These are phyloP conservation scores for Mycena maculata DNA, from an alignment of 768 basidiomycete species.

Conservation along the genomic window DNA sequence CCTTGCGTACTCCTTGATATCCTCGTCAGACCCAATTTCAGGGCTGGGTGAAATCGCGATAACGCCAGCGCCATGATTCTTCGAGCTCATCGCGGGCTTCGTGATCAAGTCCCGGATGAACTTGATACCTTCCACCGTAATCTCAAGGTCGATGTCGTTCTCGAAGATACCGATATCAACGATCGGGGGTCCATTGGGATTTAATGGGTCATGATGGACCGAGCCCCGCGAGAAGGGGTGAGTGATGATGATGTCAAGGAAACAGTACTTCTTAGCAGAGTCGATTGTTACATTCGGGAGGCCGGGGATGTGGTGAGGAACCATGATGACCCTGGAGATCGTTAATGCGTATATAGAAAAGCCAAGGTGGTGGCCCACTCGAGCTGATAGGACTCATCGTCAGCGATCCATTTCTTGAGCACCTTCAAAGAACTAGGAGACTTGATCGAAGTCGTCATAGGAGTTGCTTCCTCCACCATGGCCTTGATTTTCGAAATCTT, in stretches of 20 bases:
- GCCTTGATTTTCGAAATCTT: not conserved
- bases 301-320: conserved; percentile 19
- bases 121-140: conserved; percentile 20
- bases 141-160: conserved; percentile 24
- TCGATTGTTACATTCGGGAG: conserved; percentile 12
- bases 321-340: conserved; percentile 19
- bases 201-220: conserved; percentile 9
- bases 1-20: conserved; percentile 36
- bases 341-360: too few species aligned
- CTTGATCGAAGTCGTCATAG: not conserved
- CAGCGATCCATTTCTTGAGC: conserved; percentile 10
- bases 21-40: conserved; percentile 42
- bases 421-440: not conserved
- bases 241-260: not conserved
- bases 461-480: not conserved
- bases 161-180: conserved; percentile 14
- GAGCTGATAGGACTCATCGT: conserved; percentile 7
- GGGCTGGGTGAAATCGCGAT: conserved; percentile 40
- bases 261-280: conserved; percentile 7
- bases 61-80: conserved; percentile 38
- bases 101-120: conserved; percentile 14
- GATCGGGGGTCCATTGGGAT: conserved; percentile 6
- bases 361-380: not conserved
- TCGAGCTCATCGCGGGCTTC: conserved; percentile 2
- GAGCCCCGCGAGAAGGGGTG: conserved; percentile 24